Percentiles rank a stretch among this genome's conserved stretches.
Conservation (phyloP, 768 basidiomycete genomes). For the Tricholomella constricta region DNA sequence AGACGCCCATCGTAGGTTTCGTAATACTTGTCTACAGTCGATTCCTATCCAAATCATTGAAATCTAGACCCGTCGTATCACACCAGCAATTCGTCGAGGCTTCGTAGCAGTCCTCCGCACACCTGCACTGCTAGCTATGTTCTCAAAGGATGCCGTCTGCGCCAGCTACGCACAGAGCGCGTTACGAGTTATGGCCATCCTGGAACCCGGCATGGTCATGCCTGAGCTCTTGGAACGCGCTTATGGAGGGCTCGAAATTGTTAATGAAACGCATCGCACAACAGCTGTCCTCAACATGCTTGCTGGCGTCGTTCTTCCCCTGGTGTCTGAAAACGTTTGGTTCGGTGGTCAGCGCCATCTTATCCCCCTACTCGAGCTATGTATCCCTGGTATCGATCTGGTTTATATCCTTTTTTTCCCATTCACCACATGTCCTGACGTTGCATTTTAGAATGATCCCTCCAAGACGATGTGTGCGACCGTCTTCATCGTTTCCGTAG, state of each 20-base stretch:
- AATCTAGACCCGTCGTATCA: slow-evolving; percentile 70
- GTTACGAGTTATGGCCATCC: slow-evolving; percentile 72
- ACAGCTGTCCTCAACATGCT: slow-evolving; percentile 89
- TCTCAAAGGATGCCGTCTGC: slow-evolving; percentile 81
- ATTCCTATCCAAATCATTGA: neutral
- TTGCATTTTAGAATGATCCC: slow-evolving; percentile 65
- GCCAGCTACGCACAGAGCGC: slow-evolving; percentile 81
- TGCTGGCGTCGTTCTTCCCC: slow-evolving; percentile 70
- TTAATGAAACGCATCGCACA: slow-evolving; percentile 95
- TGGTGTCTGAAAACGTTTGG: slow-evolving; percentile 80
- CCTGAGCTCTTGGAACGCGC: slow-evolving; percentile 90
- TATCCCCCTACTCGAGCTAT: slow-evolving; percentile 83
- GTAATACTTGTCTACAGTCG: neutral
- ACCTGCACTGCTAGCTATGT: slow-evolving; percentile 89
- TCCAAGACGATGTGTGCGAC: slow-evolving; percentile 79
- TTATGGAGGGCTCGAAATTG: slow-evolving; percentile 86
- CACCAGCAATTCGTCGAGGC: slow-evolving; percentile 73
- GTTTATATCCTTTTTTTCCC: slow-evolving; percentile 32
- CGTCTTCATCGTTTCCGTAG: slow-evolving; percentile 71
- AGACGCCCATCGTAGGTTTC: slow-evolving; percentile 66
- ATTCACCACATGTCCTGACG: slow-evolving; percentile 1
- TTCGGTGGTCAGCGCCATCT: slow-evolving; percentile 87
- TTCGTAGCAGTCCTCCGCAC: slow-evolving; percentile 85
- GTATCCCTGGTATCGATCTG: slow-evolving; percentile 89
- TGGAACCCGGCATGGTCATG: slow-evolving; percentile 86